Evolutionary conservation across 768 basidiomycete species (phyloP), one percentile per base, ranked within the genome.

Genomic region (Phlegmacium glaucopus): DNA sequence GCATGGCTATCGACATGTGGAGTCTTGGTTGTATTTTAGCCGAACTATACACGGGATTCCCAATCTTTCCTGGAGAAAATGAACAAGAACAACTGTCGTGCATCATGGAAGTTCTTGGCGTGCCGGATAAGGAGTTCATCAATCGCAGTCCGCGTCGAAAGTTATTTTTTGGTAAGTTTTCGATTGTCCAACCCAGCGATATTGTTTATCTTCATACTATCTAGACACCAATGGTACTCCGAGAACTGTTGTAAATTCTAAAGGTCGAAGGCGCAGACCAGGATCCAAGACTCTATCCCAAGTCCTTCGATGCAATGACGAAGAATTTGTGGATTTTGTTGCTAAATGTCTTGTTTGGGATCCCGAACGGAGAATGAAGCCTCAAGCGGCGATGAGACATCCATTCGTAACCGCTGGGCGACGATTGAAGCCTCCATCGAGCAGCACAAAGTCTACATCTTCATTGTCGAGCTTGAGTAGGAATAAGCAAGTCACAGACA

Each of bases 1-100:
- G 95, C 62, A 98, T 96, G 93, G 94, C 90, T 28, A 95, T 94
- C 53, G 93, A 98, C 64, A 99, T 99, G 94, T 99, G 96, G 96
- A 95, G 93, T 73, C 68, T 99, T 56, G 96, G 96, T 30, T 99
- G 96, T 61, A 99, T 99, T 52, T 74, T 99, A 44, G 96, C 96
- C 12, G 96, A 99, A 66, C 72, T 99, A 36, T 95, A 89, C 66
- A 98, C 95, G 9, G 96, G 96, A 1, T 96, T 92, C 66, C 96
- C 96, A 1, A 94, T 99, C 57, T 99, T 99, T 69, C 96, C 96
- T 0, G 96, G 96, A 18, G 96, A 99, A 69, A 98, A 97, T 61
- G 95, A 99, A 65, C 93, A 96, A 68, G 94, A 98, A 62, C 96
- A 98, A 57, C 70, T 99, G 45, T 88, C 94, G 4, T 98, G 95